Percentiles rank a stretch among this genome's conserved stretches.
phyloP scores from a whole-genome alignment of 148 eudicot genomes.

The Rhododendron vialii region DNA sequence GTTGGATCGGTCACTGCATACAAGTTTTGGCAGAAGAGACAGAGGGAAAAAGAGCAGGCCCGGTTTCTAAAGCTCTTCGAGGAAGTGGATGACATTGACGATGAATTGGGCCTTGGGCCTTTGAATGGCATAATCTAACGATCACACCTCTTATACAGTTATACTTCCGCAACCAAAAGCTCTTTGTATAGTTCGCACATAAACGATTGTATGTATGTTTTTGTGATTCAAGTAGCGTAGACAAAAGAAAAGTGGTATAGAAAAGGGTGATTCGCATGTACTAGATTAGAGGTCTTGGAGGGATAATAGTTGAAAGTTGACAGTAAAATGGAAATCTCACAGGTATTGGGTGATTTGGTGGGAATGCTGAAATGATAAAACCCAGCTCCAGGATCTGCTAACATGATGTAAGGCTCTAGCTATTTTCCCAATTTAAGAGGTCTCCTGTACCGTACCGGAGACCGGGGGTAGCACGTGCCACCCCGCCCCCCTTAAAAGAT shows the following conservation, averaged over 20 bases:
- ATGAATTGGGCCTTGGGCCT: constrained; percentile 77
- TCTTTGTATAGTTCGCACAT: neutral
- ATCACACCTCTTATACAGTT: neutral
- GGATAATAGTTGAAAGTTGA: neutral
- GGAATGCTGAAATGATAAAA: neutral
- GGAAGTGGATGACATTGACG: constrained; percentile 70
- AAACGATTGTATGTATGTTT: neutral
- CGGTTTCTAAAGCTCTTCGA: constrained; percentile 82
- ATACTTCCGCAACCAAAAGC: neutral
- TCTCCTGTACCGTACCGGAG: neutral
- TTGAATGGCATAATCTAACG: constrained; percentile 23
- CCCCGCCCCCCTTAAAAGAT: neutral
- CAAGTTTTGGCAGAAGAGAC: constrained; percentile 67
- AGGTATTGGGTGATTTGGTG: neutral
- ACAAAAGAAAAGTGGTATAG: neutral
- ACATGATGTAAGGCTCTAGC: neutral
- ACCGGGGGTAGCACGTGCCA: too few species aligned
- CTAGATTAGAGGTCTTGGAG: neutral
- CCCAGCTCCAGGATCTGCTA: neutral
- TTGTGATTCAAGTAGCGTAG: neutral
- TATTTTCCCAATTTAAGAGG: neutral
- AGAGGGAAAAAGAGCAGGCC: constrained; percentile 71
- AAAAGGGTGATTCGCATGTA: neutral
- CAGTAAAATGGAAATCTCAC: neutral
- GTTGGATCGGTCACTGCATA: constrained; percentile 37